Conservation (phyloP, 495 filamentous ascomycete genomes). For the Aspergillus bertholletiae region DNA sequence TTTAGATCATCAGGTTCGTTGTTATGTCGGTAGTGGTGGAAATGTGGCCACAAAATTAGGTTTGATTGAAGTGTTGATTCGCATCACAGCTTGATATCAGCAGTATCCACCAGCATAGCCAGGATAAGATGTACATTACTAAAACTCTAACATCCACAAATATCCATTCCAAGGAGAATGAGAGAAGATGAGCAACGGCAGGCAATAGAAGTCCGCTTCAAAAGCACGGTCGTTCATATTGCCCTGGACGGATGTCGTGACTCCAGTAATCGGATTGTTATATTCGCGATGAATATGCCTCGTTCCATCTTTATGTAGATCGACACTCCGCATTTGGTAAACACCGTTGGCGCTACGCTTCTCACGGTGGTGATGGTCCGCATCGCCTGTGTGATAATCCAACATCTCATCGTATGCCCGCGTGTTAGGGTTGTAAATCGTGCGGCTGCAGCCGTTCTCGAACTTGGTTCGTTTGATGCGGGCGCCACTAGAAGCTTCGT, state of each 20-base stretch:
- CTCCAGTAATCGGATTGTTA: conserved; percentile 37
- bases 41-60: too few relatives aligned
- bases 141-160: too few relatives aligned
- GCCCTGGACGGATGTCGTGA: conserved; percentile 6
- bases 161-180: too few relatives aligned
- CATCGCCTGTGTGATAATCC: conserved; percentile 29
- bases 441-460: conserved; percentile 4
- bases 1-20: too few relatives aligned
- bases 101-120: too few relatives aligned
- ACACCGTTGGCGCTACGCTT: conserved; percentile 24
- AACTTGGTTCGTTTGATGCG: background rate
- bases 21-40: too few relatives aligned
- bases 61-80: too few relatives aligned
- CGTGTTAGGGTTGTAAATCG: conserved; percentile 25
- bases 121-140: too few relatives aligned
- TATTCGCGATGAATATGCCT: conserved; percentile 36
- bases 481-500: background rate
- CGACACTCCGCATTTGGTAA: conserved; percentile 35
- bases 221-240: background rate
- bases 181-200: too few relatives aligned
- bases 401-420: conserved; percentile 40
- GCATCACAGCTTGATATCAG: too few relatives aligned
- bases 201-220: background rate
- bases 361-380: conserved; percentile 36
- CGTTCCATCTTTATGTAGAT: conserved; percentile 30